Evolutionary conservation across 345 rosid species (phyloP).

Genomic region (Arabidopsis suecica): DNA sequence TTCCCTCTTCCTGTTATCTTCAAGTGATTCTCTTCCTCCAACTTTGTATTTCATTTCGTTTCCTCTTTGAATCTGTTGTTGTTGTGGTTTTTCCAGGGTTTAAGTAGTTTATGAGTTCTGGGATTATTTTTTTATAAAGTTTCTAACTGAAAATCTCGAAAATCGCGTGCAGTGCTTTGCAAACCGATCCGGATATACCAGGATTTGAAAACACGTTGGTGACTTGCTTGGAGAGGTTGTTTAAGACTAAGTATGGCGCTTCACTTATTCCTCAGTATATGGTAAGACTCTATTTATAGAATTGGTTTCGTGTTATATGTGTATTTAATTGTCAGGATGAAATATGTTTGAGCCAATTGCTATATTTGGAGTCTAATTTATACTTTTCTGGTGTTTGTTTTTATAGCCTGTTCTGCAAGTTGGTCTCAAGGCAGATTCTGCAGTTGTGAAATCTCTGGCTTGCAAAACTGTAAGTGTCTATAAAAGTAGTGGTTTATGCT

Average conservation of each 20-base stretch:
- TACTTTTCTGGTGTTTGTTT: constrained; percentile 29
- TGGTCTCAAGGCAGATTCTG: constrained; percentile 74
- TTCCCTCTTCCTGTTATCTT: constrained; percentile 80
- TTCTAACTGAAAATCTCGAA: neutral
- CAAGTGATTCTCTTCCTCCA: constrained; percentile 47
- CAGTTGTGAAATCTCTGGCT: constrained; percentile 60
- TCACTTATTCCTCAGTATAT: constrained; percentile 75
- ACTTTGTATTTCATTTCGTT: neutral
- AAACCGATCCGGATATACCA: constrained; percentile 60
- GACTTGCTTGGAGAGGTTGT: constrained; percentile 73
- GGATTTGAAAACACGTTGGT: constrained; percentile 61
- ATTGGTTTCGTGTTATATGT: neutral
- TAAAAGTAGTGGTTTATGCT: neutral
- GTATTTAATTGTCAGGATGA: neutral
- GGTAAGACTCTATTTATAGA: constrained; percentile 50
- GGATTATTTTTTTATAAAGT: neutral
- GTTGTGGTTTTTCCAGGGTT: neutral
- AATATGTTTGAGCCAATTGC: neutral
- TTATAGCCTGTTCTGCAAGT: constrained; percentile 68
- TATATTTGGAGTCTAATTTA: constrained; percentile 18
- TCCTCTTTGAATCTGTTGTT: neutral
- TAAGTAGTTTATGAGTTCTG: neutral
- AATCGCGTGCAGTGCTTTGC: constrained; percentile 64
- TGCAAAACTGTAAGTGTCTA: constrained; percentile 75
- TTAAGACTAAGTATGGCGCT: constrained; percentile 75